phyloP scores from a whole-genome alignment of 495 filamentous ascomycete genomes.

The Lophiostoma macrostomum region DNA sequence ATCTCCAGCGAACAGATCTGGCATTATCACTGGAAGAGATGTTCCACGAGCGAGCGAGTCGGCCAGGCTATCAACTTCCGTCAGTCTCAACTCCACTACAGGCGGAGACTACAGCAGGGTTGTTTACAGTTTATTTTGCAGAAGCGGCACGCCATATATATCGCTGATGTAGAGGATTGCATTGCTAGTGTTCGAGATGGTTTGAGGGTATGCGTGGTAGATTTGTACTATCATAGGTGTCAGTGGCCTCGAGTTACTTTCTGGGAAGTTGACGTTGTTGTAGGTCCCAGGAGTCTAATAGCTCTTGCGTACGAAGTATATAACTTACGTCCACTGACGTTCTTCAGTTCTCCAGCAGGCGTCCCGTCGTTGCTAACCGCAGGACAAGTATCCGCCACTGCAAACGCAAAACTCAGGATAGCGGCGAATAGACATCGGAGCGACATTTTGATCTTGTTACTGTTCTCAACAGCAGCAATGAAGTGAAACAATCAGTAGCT shows the following conservation, averaged over 20 bases:
- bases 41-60: slow-evolving; percentile 17
- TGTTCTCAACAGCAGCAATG: too few species aligned
- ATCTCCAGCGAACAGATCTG: slow-evolving; percentile 24
- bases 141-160: slow-evolving; percentile 14
- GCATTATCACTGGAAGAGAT: slow-evolving; percentile 13
- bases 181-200: not conserved
- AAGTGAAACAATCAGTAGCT: too few species aligned
- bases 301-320: too few species aligned
- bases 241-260: too few species aligned
- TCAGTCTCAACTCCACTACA: not conserved
- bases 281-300: not conserved
- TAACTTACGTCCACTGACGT: slow-evolving; percentile 18
- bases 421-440: too few species aligned
- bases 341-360: slow-evolving; percentile 18
- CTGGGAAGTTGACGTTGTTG: not conserved
- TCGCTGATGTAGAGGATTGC: slow-evolving; percentile 23
- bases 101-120: too few species aligned
- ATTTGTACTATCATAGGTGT: too few species aligned
- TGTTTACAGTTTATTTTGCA: slow-evolving; percentile 23
- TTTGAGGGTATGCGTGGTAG: slow-evolving; percentile 16
- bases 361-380: slow-evolving; percentile 6
- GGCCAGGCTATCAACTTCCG: slow-evolving; percentile 5
- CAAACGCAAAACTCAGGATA: too few species aligned
- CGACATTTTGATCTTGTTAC: too few species aligned
- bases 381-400: too few species aligned